Conservation (phyloP, 768 basidiomycete species). For the Bullera alba region DNA sequence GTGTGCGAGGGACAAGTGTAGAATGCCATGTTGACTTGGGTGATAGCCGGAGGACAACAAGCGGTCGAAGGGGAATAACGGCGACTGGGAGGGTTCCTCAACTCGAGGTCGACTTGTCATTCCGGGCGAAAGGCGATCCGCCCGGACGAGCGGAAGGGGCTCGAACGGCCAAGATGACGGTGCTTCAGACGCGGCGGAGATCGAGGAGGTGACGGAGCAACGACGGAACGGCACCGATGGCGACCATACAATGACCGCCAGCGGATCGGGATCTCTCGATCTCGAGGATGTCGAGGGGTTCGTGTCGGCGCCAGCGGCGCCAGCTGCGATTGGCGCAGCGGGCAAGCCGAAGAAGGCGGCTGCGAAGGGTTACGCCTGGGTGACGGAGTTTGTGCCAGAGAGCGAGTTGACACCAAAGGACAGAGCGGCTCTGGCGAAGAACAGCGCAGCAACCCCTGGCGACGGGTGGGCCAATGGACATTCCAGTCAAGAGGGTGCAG, state of each 20-base stretch:
- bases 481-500: no score
- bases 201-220: no score
- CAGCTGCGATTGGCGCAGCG: not conserved
- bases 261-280: no score
- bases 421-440: no score
- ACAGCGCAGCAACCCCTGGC: not conserved
- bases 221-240: no score
- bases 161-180: no score
- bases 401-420: not conserved
- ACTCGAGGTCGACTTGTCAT: conserved; percentile 13
- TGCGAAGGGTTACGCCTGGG: conserved; percentile 23
- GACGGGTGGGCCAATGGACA: not conserved
- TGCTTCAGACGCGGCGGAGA: no score
- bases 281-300: no score
- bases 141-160: conserved; percentile 4
- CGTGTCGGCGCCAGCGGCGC: not conserved
- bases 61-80: conserved; percentile 4
- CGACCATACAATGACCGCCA: no score
- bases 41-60: not conserved
- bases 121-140: conserved; percentile 31
- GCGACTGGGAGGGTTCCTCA: conserved; percentile 2
- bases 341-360: conserved; percentile 3
- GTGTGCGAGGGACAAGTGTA: not conserved
- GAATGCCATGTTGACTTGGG: not conserved
- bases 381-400: conserved; percentile 6